These are phyloP conservation scores for Echinochloa phyllopogon DNA, from an alignment of 176 grass and related monocot species.

Conservation along the genomic window DNA sequence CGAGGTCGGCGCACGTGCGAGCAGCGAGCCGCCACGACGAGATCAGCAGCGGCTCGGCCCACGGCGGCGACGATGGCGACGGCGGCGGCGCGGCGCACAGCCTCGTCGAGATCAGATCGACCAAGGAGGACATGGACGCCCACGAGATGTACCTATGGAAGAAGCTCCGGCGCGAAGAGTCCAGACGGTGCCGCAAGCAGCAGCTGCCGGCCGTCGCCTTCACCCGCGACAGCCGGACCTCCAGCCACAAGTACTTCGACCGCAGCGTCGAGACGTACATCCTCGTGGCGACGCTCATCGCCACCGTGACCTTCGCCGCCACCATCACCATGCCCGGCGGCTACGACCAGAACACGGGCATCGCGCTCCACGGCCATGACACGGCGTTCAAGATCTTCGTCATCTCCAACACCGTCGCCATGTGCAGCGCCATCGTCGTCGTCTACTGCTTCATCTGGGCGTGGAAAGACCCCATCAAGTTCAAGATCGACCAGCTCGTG, in stretches of 20 bases:
- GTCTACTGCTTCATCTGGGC: conserved; percentile 37
- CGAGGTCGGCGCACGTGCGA: background rate
- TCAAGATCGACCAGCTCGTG: background rate
- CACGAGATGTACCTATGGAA: conserved; percentile 40
- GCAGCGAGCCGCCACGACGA: background rate
- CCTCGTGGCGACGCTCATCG: conserved; percentile 41
- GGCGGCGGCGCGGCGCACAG: background rate
- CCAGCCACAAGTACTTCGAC: conserved; percentile 24
- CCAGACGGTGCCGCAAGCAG: conserved; percentile 18
- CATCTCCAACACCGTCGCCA: conserved; percentile 47
- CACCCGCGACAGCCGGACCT: background rate
- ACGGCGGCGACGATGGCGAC: background rate
- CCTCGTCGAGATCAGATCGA: background rate
- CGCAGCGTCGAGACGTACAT: conserved; percentile 36
- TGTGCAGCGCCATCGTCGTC: conserved; percentile 49
- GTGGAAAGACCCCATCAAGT: conserved; percentile 10
- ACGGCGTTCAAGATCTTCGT: conserved; percentile 45
- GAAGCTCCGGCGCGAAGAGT: conserved; percentile 30
- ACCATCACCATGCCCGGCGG: conserved; percentile 47
- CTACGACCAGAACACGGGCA: background rate
- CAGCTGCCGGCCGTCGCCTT: conserved; percentile 5
- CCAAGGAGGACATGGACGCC: background rate
- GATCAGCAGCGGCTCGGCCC: too few species aligned
- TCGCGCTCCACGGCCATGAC: conserved; percentile 15
- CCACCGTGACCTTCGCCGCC: conserved; percentile 46